phyloP scores from a whole-genome alignment of 1,284 basidiomycete genomes.

The Microbotryomycetes sp. region DNA sequence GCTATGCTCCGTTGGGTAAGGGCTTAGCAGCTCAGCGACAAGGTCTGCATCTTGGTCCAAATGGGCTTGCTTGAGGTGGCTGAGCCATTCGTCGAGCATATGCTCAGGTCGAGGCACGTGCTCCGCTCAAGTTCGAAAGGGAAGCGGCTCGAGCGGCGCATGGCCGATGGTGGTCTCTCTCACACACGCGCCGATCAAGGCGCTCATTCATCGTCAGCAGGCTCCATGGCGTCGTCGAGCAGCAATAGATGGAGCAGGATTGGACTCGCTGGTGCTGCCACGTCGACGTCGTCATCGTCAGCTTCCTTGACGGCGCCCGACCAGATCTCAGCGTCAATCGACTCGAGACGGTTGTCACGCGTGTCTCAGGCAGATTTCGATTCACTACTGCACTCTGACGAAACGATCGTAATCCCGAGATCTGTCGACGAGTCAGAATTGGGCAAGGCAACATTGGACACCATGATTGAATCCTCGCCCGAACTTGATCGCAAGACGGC shows the following conservation, averaged over 20 bases:
- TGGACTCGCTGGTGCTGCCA: too few relatives aligned
- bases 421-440: constrained; percentile 4
- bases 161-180: neutral
- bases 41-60: neutral
- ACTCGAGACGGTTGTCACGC: constrained; percentile 16
- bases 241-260: neutral
- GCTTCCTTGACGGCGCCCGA: neutral
- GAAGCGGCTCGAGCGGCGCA: neutral
- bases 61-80: neutral
- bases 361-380: constrained; percentile 27
- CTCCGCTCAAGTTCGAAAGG: neutral
- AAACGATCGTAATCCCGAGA: constrained; percentile 5
- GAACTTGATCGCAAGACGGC: neutral
- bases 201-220: neutral
- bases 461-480: neutral
- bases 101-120: neutral
- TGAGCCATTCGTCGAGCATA: constrained; percentile 10
- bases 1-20: constrained; percentile 1
- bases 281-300: neutral
- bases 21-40: constrained; percentile 1
- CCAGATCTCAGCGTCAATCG: neutral
- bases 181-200: neutral
- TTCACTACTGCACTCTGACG: constrained; percentile 7
- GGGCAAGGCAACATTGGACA: neutral
- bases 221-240: neutral